Evolutionary conservation across 352 stramenopile species (phyloP).

Genomic region (Globisporangium paroecandrum): DNA sequence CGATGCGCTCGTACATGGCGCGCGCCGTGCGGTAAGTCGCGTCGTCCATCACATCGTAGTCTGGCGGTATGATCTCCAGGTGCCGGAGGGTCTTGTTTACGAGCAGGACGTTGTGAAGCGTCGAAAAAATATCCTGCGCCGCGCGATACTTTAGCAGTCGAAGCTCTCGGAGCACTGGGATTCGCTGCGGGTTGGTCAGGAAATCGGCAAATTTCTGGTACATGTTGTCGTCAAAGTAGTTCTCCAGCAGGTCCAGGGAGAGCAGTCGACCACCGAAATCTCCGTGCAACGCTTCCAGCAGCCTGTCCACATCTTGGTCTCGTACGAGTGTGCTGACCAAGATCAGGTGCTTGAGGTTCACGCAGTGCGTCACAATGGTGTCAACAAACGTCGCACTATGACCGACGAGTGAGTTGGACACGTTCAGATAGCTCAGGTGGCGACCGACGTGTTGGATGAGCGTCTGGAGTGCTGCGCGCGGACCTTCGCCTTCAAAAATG

Average conservation of each 20-base stretch:
- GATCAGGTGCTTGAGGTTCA: constrained; percentile 5
- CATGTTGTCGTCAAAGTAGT: not conserved
- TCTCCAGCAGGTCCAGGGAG: constrained; percentile 5
- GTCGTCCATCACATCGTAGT: not conserved
- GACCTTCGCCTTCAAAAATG: not conserved
- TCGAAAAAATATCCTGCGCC: not conserved
- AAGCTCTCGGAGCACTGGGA: constrained; percentile 11
- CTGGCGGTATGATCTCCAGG: no score
- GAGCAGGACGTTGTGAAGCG: not conserved
- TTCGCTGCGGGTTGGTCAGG: not conserved
- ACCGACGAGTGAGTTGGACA: not conserved
- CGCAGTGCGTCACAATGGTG: not conserved
- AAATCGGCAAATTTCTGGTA: constrained; percentile 1
- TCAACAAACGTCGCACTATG: not conserved
- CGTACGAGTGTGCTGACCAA: not conserved
- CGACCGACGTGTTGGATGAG: constrained; percentile 4
- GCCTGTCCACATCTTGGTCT: not conserved
- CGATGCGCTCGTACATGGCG: not conserved
- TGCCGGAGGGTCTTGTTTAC: constrained; percentile 8
- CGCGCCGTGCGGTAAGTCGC: not conserved
- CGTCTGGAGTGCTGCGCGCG: not conserved
- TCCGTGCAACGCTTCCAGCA: not conserved
- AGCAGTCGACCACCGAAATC: not conserved
- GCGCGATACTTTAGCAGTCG: not conserved
- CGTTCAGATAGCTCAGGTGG: not conserved